These are phyloP conservation scores for Lachnellula arida DNA, from an alignment of 2,329 filamentous ascomycete species.

Conservation along the genomic window DNA sequence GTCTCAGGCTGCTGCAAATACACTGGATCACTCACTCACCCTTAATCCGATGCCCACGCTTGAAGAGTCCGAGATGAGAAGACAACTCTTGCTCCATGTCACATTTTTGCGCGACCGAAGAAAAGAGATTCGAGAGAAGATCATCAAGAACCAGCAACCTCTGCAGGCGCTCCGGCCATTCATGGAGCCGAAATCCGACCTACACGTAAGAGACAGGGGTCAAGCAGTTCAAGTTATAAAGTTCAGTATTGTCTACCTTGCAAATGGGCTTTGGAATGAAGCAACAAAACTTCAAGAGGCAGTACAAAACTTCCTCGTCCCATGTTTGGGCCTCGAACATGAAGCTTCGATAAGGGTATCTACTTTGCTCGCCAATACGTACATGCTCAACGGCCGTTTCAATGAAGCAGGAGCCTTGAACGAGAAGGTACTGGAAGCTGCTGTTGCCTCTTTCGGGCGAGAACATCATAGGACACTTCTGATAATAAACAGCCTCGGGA, in stretches of 20 bases:
- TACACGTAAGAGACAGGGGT: background rate
- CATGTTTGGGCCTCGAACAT: background rate
- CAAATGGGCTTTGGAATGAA: background rate
- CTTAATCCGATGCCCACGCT: background rate
- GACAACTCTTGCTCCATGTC: background rate
- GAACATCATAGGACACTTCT: too few relatives aligned
- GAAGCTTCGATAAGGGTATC: too few relatives aligned
- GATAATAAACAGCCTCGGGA: too few relatives aligned
- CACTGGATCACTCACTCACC: background rate
- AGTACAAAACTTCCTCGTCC: background rate
- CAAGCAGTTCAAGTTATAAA: background rate
- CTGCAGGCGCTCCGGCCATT: background rate
- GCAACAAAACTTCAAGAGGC: background rate
- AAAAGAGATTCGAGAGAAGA: background rate
- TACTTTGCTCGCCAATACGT: too few relatives aligned
- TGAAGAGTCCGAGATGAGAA: background rate
- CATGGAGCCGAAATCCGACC: background rate
- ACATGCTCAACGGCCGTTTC: too few relatives aligned
- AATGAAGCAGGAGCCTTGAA: too few relatives aligned
- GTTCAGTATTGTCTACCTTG: background rate
- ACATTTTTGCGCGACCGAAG: background rate
- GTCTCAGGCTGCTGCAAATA: slow-evolving; percentile 26
- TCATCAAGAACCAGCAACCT: background rate
- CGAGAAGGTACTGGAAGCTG: too few relatives aligned
- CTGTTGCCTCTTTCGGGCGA: too few relatives aligned